These are phyloP conservation scores for Vigna hirtella DNA, from an alignment of 306 rosid species.

Conservation along the genomic window DNA sequence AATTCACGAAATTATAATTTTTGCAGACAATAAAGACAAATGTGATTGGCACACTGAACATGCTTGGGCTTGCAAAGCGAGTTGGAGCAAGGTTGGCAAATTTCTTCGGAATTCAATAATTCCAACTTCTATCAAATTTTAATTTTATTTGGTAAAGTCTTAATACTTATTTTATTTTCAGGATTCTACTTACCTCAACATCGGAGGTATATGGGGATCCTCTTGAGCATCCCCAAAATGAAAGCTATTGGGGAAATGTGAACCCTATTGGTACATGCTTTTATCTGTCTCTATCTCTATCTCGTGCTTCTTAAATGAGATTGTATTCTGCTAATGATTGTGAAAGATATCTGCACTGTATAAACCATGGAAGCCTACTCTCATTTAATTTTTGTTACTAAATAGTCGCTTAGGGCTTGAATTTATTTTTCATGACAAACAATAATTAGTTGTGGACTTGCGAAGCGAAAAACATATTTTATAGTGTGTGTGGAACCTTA, in stretches of 20 bases:
- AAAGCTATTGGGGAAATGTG: conserved; percentile 97
- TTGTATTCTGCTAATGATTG: conserved; percentile 17
- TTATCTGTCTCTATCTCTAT: conserved; percentile 39
- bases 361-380: conserved; percentile 22
- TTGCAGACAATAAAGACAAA: conserved; percentile 94
- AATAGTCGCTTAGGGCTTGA: conserved; percentile 22
- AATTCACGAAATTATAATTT: conserved; percentile 42
- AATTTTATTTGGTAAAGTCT: conserved; percentile 31
- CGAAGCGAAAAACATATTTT: conserved; percentile 11
- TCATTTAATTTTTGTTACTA: conserved; percentile 4
- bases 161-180: conserved; percentile 46
- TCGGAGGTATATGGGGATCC: conserved; percentile 99
- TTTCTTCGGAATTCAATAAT: conserved; percentile 2
- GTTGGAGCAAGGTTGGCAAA: conserved; percentile 90
- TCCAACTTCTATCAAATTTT: conserved; percentile 35
- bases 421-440: conserved; percentile 14
- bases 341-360: conserved; percentile 25
- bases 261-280: conserved; percentile 87
- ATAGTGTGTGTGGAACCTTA: background rate
- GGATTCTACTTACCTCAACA: conserved; percentile 97
- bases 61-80: conserved; percentile 99
- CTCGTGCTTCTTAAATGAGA: conserved; percentile 33
- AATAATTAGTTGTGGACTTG: conserved; percentile 12
- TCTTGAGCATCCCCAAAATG: conserved; percentile 91
- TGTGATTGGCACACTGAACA: conserved; percentile 95